Evolutionary conservation across 495 filamentous ascomycete genomes (phyloP).

Genomic region (Apiosordaria backusii): DNA sequence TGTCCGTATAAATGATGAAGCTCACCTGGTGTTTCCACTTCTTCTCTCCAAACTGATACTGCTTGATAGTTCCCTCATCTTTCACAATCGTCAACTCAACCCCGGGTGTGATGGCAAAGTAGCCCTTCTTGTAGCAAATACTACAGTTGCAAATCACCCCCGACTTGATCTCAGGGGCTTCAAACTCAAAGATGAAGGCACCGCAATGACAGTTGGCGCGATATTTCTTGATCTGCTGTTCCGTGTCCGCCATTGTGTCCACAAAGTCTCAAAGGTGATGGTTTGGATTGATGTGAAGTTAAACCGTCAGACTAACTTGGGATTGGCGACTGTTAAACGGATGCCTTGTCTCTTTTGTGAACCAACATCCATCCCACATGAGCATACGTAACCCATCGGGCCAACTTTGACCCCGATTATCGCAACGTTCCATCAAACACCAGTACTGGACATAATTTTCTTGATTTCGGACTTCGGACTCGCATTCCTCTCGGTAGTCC

Average conservation of each 20-base stretch:
- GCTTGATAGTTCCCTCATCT: constrained; percentile 32
- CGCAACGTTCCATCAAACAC: background rate
- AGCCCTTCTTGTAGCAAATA: constrained; percentile 46
- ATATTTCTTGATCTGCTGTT: constrained; percentile 42
- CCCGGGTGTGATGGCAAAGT: constrained; percentile 34
- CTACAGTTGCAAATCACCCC: constrained; percentile 50
- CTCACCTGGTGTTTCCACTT: constrained; percentile 36
- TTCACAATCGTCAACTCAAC: constrained; percentile 40
- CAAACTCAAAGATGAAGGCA: constrained; percentile 45
- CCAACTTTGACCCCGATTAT: background rate
- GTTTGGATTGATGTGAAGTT: background rate
- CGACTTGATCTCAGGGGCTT: constrained; percentile 41
- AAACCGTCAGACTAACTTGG: background rate
- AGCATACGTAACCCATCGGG: background rate
- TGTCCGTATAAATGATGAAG: background rate
- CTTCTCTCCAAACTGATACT: constrained; percentile 37
- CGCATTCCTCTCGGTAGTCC: background rate
- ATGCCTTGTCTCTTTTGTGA: background rate
- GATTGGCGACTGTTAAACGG: background rate
- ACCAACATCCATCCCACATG: background rate
- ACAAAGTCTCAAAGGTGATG: background rate
- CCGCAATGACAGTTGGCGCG: constrained; percentile 57
- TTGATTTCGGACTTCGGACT: background rate
- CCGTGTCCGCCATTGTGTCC: constrained; percentile 21
- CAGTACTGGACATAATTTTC: background rate